Base-by-base conservation (phyloP, 2,329 filamentous ascomycete genomes). In the Achaetomium macrosporum region DNA sequence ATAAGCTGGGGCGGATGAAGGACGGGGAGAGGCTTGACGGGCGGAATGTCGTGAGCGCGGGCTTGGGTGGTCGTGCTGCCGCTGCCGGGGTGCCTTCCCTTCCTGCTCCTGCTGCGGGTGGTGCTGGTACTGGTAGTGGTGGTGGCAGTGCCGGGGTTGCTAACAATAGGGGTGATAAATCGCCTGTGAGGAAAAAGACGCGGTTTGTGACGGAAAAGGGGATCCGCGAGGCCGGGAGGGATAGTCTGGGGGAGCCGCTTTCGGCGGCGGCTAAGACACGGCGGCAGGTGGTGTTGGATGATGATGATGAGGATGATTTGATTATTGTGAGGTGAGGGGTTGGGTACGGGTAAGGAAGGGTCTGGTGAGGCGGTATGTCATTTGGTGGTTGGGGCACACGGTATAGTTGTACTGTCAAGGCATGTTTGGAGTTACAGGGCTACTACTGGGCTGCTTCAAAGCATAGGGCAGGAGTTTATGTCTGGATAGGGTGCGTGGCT, bases 201-300 rank as follows among this genome's bases (percentile, higher is more conserved):
- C 76, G 87, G n/a, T 90, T 91, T 64, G 78, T 90, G 39, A 89
- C 87, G 25, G 82, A 83, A 40, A 88, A 85, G 66, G 87, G 87
- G 0, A 90, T 91, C 57, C 79, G 83, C 50, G 86, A 89, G 68
- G 87, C 87, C 4, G 87, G 87, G 1, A 75, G 86, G 55, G 87
- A 90, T 64, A 90, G 86, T 63, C 65, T 90, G 2, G 83, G 84
- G 10, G 78, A 79, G 45, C 45, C 52, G 25, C 33, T 61, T 6
- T 54, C 47, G n/a, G 42, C 48, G 30, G 57, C 41, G 40, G 17
- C 35, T 5, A 47, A 42, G 41, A 25, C 11, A 45, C 33, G 54
- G 25, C 42, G 54, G 42, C 46, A 50, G 47, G 56, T 60, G 1
- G 41, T 62, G 42, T 39, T 59, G 48, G 57, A 59, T 54, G 58